phyloP scores from a whole-genome alignment of 140 eudicot genomes.

The Oenanthe javanica region DNA sequence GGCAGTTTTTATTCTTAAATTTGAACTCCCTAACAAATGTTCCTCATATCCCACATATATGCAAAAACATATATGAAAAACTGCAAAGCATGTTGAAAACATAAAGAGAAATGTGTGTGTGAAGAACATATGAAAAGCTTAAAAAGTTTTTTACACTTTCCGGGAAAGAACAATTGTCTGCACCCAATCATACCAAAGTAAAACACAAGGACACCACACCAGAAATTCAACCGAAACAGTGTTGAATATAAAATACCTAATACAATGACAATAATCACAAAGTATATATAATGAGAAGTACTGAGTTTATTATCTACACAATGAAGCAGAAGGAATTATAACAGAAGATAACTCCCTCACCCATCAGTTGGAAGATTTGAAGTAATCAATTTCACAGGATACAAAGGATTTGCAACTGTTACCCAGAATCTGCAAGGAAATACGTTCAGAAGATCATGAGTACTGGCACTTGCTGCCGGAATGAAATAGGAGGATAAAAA shows the following conservation, averaged over 20 bases:
- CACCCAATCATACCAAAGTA: neutral
- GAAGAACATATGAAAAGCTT: too few relatives aligned
- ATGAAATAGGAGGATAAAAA: neutral
- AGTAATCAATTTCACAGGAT: conserved; percentile 70
- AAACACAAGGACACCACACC: neutral
- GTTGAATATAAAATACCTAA: neutral
- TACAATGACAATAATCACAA: neutral
- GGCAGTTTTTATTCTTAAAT: neutral
- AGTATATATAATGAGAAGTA: neutral
- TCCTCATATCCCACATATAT: neutral
- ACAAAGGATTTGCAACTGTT: conserved; percentile 56
- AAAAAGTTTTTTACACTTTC: too few relatives aligned
- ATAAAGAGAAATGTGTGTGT: neutral
- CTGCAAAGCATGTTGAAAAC: neutral
- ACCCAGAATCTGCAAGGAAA: conserved; percentile 69
- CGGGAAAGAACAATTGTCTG: neutral
- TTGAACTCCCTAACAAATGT: neutral
- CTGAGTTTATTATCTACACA: neutral
- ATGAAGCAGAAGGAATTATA: neutral
- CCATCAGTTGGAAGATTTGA: conserved; percentile 77
- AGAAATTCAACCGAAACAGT: neutral
- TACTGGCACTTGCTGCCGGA: neutral
- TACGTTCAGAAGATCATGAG: neutral
- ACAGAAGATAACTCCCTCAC: conserved; percentile 31
- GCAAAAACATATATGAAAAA: neutral